phyloP scores from a whole-genome alignment of 331 rosid species.

The Quercus lobata region DNA sequence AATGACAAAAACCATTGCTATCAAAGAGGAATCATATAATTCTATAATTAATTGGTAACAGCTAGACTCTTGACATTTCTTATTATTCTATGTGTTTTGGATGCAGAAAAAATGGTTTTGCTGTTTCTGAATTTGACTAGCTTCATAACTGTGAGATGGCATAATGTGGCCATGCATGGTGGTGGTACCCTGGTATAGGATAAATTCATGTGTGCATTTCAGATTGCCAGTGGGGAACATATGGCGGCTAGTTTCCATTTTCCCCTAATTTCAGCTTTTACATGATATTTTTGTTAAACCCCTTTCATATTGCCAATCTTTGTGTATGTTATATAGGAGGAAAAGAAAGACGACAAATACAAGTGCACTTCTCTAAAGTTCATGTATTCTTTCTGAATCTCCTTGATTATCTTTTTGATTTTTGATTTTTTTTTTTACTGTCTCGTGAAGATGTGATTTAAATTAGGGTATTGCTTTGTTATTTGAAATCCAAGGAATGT shows the following conservation, averaged over 20 bases:
- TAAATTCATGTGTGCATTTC: background rate
- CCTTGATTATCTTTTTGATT: background rate
- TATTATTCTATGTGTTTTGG: background rate
- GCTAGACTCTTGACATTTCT: background rate
- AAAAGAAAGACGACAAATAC: background rate
- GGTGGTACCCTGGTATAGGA: too few relatives aligned
- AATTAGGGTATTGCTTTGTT: background rate
- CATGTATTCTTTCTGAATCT: background rate
- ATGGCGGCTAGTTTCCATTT: background rate
- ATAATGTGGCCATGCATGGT: background rate
- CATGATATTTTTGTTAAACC: background rate
- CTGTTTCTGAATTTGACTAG: slow-evolving; percentile 37
- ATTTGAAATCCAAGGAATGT: background rate
- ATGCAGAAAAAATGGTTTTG: slow-evolving; percentile 55
- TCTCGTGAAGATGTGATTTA: background rate
- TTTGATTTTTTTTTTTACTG: background rate
- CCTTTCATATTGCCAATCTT: background rate
- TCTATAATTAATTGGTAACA: background rate
- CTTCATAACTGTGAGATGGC: background rate
- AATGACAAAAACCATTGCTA: background rate
- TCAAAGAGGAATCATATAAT: background rate
- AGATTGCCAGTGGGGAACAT: background rate
- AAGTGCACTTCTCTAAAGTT: background rate
- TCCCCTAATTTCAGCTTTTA: background rate
- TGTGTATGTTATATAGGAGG: background rate